A percentile compares a stretch with the other conserved stretches of the same genome.
Conservation (phyloP, 768 basidiomycete species). For the Sporobolomyces phaffii region DNA sequence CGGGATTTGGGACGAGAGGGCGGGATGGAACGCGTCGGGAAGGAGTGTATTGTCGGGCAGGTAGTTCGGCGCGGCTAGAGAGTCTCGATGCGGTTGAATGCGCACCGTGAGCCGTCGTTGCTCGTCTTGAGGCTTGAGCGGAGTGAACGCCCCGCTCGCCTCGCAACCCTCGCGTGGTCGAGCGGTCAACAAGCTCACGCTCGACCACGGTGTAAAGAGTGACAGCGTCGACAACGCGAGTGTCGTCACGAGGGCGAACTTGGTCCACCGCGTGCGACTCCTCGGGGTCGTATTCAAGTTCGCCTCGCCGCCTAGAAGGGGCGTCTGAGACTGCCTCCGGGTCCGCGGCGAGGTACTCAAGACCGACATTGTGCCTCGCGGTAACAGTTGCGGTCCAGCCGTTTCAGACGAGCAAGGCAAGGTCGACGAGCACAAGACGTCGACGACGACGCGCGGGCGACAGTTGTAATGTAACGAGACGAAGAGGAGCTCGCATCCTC, state of each 20-base stretch:
- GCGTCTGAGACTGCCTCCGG: not conserved
- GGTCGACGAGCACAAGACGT: no score
- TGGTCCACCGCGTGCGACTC: not conserved
- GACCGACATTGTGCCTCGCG: not conserved
- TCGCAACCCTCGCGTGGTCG: not conserved
- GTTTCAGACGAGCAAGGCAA: no score
- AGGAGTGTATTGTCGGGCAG: conserved; percentile 23
- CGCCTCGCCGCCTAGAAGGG: not conserved
- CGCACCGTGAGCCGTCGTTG: conserved; percentile 13
- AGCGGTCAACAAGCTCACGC: not conserved
- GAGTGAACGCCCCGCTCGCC: not conserved
- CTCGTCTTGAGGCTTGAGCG: not conserved
- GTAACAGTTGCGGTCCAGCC: not conserved
- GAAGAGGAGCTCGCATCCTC: no score
- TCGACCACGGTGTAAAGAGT: not conserved
- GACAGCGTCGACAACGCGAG: not conserved
- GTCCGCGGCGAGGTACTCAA: not conserved
- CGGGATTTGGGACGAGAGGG: not conserved
- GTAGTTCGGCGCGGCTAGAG: not conserved
- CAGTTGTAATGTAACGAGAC: no score
- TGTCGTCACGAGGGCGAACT: not conserved
- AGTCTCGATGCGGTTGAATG: not conserved
- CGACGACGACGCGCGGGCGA: no score
- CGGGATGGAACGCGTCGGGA: not conserved
- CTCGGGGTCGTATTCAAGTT: not conserved